Evolutionary conservation across 495 filamentous ascomycete genomes (phyloP).

Genomic region (Neurospora pannonica): DNA sequence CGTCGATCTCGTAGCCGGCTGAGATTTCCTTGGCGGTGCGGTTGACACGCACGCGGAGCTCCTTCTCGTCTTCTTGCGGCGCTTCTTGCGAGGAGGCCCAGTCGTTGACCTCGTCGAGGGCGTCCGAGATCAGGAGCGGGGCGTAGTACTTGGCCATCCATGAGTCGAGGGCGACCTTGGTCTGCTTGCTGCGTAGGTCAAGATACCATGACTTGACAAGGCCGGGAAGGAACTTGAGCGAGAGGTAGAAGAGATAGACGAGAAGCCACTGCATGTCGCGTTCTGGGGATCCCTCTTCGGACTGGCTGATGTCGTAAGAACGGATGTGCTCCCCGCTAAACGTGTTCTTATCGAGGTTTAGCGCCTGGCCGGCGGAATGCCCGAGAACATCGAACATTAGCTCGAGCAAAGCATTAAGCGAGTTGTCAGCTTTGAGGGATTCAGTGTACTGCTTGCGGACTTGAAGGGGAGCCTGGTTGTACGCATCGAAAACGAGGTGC

Average conservation of each 20-base stretch:
- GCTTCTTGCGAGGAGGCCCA: slow-evolving; percentile 55
- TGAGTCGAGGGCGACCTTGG: slow-evolving; percentile 58
- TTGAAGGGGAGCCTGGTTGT: slow-evolving; percentile 66
- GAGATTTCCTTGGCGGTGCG: slow-evolving; percentile 61
- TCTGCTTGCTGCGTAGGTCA: slow-evolving; percentile 62
- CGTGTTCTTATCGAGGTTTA: slow-evolving; percentile 41
- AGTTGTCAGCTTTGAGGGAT: slow-evolving; percentile 63
- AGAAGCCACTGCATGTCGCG: slow-evolving; percentile 72
- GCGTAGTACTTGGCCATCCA: slow-evolving; percentile 87
- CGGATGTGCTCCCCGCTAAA: slow-evolving; percentile 53
- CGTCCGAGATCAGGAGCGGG: slow-evolving; percentile 63
- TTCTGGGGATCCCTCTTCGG: slow-evolving; percentile 47
- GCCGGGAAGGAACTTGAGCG: slow-evolving; percentile 63
- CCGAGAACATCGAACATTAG: slow-evolving; percentile 79
- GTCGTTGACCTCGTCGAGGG: slow-evolving; percentile 57
- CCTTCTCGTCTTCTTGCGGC: slow-evolving; percentile 54
- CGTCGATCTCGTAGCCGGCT: slow-evolving; percentile 78
- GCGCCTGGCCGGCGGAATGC: slow-evolving; percentile 53
- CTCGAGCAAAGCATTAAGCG: slow-evolving; percentile 57
- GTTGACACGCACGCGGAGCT: slow-evolving; percentile 63
- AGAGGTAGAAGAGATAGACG: slow-evolving; percentile 76
- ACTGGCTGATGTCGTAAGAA: slow-evolving; percentile 49
- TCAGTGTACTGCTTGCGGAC: slow-evolving; percentile 70
- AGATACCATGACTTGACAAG: slow-evolving; percentile 83
- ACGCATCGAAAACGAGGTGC: slow-evolving; percentile 84